Evolutionary conservation across 2,329 filamentous ascomycete genomes (phyloP).

Genomic region (Aspergillus fumigatus): DNA sequence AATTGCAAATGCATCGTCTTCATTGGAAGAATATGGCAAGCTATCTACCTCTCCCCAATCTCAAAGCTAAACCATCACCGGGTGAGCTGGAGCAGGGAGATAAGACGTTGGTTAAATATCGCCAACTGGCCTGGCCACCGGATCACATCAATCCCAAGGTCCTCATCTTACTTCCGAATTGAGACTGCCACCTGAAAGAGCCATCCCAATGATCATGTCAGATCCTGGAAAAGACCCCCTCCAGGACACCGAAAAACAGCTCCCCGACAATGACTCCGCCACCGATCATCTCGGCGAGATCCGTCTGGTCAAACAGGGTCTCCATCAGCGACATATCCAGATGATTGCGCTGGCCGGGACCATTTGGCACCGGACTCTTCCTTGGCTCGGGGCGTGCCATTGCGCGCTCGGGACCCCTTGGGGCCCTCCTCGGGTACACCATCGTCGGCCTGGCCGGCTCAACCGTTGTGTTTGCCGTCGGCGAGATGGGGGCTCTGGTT

Average conservation of each 20-base stretch:
- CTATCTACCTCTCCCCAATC: background rate
- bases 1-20: background rate
- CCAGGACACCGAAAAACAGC: background rate
- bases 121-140: background rate
- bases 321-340: slow-evolving; percentile 31
- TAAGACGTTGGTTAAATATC: background rate
- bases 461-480: slow-evolving; percentile 31
- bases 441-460: slow-evolving; percentile 34
- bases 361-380: slow-evolving; percentile 37
- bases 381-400: slow-evolving; percentile 33
- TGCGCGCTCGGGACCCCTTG: slow-evolving; percentile 27
- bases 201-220: background rate
- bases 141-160: background rate
- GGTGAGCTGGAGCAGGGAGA: background rate
- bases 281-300: slow-evolving; percentile 20
- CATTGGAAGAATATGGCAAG: background rate
- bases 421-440: slow-evolving; percentile 34
- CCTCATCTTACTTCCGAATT: background rate
- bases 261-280: background rate
- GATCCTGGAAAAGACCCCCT: background rate
- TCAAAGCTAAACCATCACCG: background rate
- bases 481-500: slow-evolving; percentile 35
- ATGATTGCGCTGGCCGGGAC: slow-evolving; percentile 38
- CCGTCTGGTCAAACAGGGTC: slow-evolving; percentile 20
- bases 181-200: background rate